Evolutionary conservation across 495 filamentous ascomycete species (phyloP), one percentile per base, ranked within the genome.

Genomic region (Tuber brumale): DNA sequence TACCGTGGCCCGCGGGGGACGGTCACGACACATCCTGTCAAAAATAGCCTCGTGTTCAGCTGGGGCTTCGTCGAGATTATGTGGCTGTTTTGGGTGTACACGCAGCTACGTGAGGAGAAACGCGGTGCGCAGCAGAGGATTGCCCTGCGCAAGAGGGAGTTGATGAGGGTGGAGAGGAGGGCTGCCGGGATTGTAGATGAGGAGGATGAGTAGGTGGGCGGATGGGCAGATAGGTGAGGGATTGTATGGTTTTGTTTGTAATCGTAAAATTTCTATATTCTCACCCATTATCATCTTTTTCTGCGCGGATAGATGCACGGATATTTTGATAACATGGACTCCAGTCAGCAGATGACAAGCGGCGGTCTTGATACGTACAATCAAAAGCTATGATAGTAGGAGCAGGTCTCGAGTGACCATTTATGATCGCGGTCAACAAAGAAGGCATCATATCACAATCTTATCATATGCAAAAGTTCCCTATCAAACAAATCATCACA

Each of bases 81-180:
- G 66, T 75, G 45, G 70, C 81, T 79, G 82, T 83, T 83, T 70
- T 83, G 81, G 82, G 78, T 83, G 75, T 83, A 81, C 74, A 76
- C 48, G 12, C 71, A 74, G n/a, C 73, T 83, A 23, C 73, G 79
- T n/a, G 82, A 83, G 70, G 82, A 83, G 71, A 73, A 72, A 8
- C 35, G 45, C 27, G 79, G 75, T 7, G 81, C 81, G 14, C 74
- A 76, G 31, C 72, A 72, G n/a, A 71, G 81, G 27, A 82, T 82
- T 19, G 70, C 72, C 6, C 6, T 39, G 0, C 71, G 81, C 8
- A 82, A 76, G 71, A 75, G 80, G 70, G 35, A 31, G 43, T 31
- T 74, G 71, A 42, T 23, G 45, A 72, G 69, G 71, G 44, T 76
- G n/a, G 71, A n/a, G 19, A 43, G 43, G 74, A 66, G 57, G 57